Evolutionary conservation across 345 rosid species (phyloP), one percentile per base, ranked within the genome.

Genomic region (Ceriops decandra): DNA sequence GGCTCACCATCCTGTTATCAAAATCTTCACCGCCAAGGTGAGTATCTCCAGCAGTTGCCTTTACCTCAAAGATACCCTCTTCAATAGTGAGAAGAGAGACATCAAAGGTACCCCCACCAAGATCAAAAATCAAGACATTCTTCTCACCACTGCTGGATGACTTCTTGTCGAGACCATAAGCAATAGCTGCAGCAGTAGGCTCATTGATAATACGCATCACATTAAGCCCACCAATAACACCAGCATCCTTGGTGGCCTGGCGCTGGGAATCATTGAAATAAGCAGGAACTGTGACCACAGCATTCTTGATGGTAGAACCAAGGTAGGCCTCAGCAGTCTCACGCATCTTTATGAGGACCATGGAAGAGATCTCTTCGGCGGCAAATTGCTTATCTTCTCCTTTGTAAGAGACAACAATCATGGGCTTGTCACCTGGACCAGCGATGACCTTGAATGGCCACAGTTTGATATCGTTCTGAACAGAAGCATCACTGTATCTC

Each of bases 41-140:
- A 0, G 77, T 68, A 27, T 74, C 77, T 5, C 77, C 77, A 4
- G 72, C 77, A 0, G 77, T 74, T 16, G 77, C 59, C 57, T 74
- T 74, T 33, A 74, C 77, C 59, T 74, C 72, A 20, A 74, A 74
- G 26, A 74, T 68, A 30, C 77, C 77, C 70, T 74, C 73, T 36
- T 79, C 76, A 20, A 68, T 87, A 24, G 89, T 85, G 15, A 85
- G 81, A 66, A 87, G 77, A 0, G 91, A 87, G 6, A 87, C 91
- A 75, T 87, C 91, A 5, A 87, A 85, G 5, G 89, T 85, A 26
- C 89, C 91, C 69, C 89, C 91, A 0, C 88, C 88, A 30, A 86
- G 81, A 68, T 87, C 88, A 4, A 87, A 87, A 52, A 87, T 87
- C 0, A 87, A 67, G 57, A 87, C 92, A 19, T 85, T 87, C 80